Evolutionary conservation across 1,139 yeast genomes (phyloP).

Genomic region (Blastobotrys arbuscula): DNA sequence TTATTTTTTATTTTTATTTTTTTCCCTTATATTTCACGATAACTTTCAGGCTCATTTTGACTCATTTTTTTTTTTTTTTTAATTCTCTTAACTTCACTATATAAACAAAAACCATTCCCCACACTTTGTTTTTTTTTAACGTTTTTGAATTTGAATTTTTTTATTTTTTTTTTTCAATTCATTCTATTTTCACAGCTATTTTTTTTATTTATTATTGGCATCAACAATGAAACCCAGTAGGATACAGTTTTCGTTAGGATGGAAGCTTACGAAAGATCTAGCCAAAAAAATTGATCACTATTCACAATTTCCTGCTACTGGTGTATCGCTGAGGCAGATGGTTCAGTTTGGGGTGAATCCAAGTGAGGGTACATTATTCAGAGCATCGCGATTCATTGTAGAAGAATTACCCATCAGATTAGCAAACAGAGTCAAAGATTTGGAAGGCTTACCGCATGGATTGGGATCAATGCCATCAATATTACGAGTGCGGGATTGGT

Average conservation of each 20-base stretch:
- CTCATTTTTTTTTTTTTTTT: background rate
- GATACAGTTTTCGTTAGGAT: slow-evolving; percentile 16
- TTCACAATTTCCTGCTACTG: slow-evolving; percentile 76
- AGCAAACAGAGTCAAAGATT: slow-evolving; percentile 80
- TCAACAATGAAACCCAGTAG: background rate
- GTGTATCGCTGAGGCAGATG: slow-evolving; percentile 81
- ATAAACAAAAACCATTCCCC: no score
- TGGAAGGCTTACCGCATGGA: slow-evolving; percentile 75
- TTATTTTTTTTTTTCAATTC: background rate
- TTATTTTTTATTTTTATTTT: no score
- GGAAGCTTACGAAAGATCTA: slow-evolving; percentile 29
- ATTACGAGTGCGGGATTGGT: slow-evolving; percentile 77
- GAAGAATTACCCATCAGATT: slow-evolving; percentile 84
- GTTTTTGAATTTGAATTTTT: background rate
- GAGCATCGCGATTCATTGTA: slow-evolving; percentile 80
- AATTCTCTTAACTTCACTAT: no score
- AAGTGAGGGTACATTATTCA: slow-evolving; percentile 68
- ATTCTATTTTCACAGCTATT: background rate
- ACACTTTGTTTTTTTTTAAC: background rate
- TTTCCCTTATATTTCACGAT: no score
- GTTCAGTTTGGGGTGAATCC: slow-evolving; percentile 86
- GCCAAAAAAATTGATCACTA: slow-evolving; percentile 41
- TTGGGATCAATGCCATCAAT: slow-evolving; percentile 70
- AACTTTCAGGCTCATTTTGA: background rate
- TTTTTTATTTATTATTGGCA: background rate